phyloP scores from a whole-genome alignment of 2,329 filamentous ascomycete species.

The Sporothrix protearum region DNA sequence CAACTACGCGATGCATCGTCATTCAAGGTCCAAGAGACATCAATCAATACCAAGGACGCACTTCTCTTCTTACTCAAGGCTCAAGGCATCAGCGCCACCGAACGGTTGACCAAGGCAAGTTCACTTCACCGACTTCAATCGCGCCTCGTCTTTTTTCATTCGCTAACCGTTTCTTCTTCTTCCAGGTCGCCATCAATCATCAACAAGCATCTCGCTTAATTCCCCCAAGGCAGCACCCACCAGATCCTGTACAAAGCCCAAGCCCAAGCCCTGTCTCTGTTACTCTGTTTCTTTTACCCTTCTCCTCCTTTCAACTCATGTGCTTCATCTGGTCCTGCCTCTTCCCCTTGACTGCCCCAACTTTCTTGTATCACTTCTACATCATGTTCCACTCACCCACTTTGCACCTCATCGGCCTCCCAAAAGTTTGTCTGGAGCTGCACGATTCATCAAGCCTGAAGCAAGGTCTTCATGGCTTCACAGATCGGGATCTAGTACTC shows the following conservation, averaged over 20 bases:
- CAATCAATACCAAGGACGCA: not conserved
- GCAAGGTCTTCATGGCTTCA: not conserved
- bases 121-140: not conserved
- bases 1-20: not conserved
- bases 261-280: not conserved
- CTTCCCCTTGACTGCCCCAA: not conserved
- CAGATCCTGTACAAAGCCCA: conserved; percentile 6
- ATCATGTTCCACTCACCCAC: not conserved
- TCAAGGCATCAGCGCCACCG: not conserved
- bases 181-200: not conserved
- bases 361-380: not conserved
- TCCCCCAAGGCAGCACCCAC: not conserved
- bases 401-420: not conserved
- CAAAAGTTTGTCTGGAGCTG: not conserved
- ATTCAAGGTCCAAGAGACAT: not conserved
- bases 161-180: not conserved
- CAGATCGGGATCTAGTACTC: not conserved
- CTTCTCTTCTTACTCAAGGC: not conserved
- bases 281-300: not conserved
- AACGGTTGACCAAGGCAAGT: conserved; percentile 1
- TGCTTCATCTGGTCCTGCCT: not conserved
- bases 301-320: not conserved
- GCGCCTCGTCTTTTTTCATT: not conserved
- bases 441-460: not conserved
- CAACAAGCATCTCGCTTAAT: not conserved